These are phyloP conservation scores for Brassica juncea DNA, from an alignment of 345 rosid genomes.

Conservation along the genomic window DNA sequence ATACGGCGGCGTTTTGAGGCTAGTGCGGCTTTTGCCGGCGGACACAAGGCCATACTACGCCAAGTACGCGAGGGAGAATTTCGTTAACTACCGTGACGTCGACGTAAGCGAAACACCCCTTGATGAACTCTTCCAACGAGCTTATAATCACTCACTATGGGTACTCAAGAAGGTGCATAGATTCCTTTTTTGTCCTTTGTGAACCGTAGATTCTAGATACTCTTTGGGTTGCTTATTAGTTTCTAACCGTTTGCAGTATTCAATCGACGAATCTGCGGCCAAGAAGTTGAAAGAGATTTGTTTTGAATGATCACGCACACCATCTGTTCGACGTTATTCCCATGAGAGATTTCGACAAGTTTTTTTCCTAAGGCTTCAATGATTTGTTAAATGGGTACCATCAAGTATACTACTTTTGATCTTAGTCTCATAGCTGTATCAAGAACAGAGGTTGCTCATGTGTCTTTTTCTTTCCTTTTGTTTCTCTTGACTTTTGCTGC, in stretches of 20 bases:
- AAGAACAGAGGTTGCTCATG: constrained; percentile 25
- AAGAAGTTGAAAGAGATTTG: constrained; percentile 59
- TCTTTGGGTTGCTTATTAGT: constrained; percentile 6
- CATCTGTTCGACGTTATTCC: constrained; percentile 56
- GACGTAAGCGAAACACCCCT: constrained; percentile 56
- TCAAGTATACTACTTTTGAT: constrained; percentile 20
- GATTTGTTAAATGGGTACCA: constrained; percentile 17
- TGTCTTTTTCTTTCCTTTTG: constrained; percentile 29
- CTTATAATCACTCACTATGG: constrained; percentile 90
- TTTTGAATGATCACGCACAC: constrained; percentile 37
- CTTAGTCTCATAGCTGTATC: constrained; percentile 3
- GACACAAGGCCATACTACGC: constrained; percentile 89
- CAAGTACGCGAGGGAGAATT: constrained; percentile 86
- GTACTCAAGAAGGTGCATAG: constrained; percentile 74
- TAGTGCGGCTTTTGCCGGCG: constrained; percentile 71
- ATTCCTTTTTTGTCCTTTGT: neutral
- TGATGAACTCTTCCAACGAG: constrained; percentile 79
- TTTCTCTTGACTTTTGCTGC: constrained; percentile 24
- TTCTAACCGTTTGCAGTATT: constrained; percentile 55
- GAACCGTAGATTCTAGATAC: neutral
- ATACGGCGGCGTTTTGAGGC: constrained; percentile 76
- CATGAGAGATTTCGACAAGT: neutral
- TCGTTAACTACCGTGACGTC: constrained; percentile 82
- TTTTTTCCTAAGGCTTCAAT: neutral
- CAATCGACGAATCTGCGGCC: constrained; percentile 75